Evolutionary conservation across 306 rosid species (phyloP).

Genomic region (Ziziphus jujuba): DNA sequence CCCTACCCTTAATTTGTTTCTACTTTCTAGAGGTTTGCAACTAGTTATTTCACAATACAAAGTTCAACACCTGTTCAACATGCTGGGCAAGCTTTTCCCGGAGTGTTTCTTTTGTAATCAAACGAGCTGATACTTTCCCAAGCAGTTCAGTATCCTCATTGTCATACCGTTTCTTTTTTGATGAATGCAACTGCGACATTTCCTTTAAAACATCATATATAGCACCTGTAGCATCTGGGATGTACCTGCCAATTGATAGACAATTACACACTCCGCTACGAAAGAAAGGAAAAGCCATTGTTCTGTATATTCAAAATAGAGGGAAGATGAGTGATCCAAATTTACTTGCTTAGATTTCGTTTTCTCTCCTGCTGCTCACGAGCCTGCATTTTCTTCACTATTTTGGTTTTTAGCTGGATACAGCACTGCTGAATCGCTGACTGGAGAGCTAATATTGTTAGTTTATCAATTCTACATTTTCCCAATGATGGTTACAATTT

Average conservation of each 20-base stretch:
- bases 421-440: slow-evolving; percentile 95
- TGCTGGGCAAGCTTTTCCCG: slow-evolving; percentile 80
- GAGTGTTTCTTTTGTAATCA: slow-evolving; percentile 70
- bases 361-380: slow-evolving; percentile 98
- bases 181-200: slow-evolving; percentile 49
- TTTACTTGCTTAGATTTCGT: slow-evolving; percentile 80
- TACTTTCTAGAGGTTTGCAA: too few relatives aligned
- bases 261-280: slow-evolving; percentile 9
- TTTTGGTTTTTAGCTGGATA: slow-evolving; percentile 86
- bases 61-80: slow-evolving; percentile 74
- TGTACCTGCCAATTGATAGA: slow-evolving; percentile 61
- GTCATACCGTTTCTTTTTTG: slow-evolving; percentile 63
- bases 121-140: slow-evolving; percentile 53
- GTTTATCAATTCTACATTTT: slow-evolving; percentile 10
- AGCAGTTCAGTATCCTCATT: slow-evolving; percentile 57
- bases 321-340: slow-evolving; percentile 12
- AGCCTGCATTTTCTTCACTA: slow-evolving; percentile 89
- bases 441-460: slow-evolving; percentile 47
- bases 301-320: slow-evolving; percentile 16
- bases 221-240: slow-evolving; percentile 72
- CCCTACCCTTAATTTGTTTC: too few relatives aligned
- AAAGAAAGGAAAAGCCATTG: slow-evolving; percentile 10
- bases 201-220: slow-evolving; percentile 60
- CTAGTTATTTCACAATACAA: slow-evolving; percentile 10
- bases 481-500: slow-evolving; percentile 14